Percentiles rank a stretch among this genome's conserved stretches.
phyloP scores from a whole-genome alignment of 176 grass and related monocot species.

The Metroxylon sagu region DNA sequence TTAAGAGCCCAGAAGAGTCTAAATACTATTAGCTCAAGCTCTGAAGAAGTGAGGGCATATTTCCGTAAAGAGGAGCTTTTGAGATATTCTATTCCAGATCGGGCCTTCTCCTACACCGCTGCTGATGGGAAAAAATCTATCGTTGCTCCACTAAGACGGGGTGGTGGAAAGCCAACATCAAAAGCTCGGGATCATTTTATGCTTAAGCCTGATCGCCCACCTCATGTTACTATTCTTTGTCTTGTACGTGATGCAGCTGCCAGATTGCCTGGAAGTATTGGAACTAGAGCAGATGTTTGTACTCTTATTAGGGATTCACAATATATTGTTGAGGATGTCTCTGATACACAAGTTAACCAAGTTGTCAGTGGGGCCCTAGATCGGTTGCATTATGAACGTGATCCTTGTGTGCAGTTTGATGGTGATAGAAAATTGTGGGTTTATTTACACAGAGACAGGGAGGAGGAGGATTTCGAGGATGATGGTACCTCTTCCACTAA shows the following conservation, averaged over 20 bases:
- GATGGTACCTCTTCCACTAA: slow-evolving; percentile 95
- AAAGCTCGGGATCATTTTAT: slow-evolving; percentile 98
- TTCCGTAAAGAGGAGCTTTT: slow-evolving; percentile 85
- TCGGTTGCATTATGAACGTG: slow-evolving; percentile 90
- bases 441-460: slow-evolving; percentile 92
- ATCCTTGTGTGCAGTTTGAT: slow-evolving; percentile 95
- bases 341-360: slow-evolving; percentile 76
- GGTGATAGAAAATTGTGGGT: slow-evolving; percentile 97
- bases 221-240: slow-evolving; percentile 95
- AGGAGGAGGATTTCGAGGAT: slow-evolving; percentile 99
- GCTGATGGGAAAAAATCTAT: slow-evolving; percentile 93
- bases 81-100: slow-evolving; percentile 95
- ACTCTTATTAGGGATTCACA: slow-evolving; percentile 93
- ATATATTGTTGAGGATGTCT: slow-evolving; percentile 75
- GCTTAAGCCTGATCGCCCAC: slow-evolving; percentile 86
- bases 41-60: slow-evolving; percentile 80
- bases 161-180: slow-evolving; percentile 89
- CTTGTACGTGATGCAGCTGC: slow-evolving; percentile 93
- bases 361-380: slow-evolving; percentile 97
- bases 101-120: slow-evolving; percentile 94
- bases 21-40: slow-evolving; percentile 75
- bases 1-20: slow-evolving; percentile 96
- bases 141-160: slow-evolving; percentile 91
- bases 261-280: slow-evolving; percentile 81
- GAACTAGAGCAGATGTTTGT: slow-evolving; percentile 97